A percentile compares a stretch with the other conserved stretches of the same genome.
These are phyloP conservation scores for Lactifluus rugatus DNA, from an alignment of 768 basidiomycete species.

Conservation along the genomic window DNA sequence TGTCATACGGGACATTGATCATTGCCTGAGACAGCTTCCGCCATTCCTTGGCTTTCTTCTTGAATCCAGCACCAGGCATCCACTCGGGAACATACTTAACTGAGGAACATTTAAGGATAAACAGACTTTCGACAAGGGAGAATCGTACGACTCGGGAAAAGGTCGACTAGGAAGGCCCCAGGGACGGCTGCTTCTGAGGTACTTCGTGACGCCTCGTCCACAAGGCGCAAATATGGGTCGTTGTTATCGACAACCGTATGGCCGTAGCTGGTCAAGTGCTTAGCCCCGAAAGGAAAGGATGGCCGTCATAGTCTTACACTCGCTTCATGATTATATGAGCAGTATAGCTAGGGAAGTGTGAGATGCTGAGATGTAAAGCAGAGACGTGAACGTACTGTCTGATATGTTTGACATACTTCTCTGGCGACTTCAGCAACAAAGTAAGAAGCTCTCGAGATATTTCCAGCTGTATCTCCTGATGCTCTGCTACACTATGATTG, in stretches of 20 bases:
- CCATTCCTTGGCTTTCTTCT: conserved; percentile 18
- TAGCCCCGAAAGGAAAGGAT: neutral
- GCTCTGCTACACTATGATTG: conserved; percentile 10
- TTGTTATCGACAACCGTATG: conserved; percentile 13
- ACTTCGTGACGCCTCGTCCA: conserved; percentile 10
- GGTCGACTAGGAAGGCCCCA: conserved; percentile 22
- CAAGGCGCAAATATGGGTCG: conserved; percentile 16
- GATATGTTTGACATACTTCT: conserved; percentile 12
- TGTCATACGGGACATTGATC: conserved; percentile 19
- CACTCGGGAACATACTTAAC: conserved; percentile 24
- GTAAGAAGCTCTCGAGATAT: conserved; percentile 15
- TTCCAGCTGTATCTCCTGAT: conserved; percentile 16
- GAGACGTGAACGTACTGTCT: conserved; percentile 7
- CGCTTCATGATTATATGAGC: conserved; percentile 12
- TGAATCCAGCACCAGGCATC: conserved; percentile 23
- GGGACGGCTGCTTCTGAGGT: conserved; percentile 15
- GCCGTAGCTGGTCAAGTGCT: conserved; percentile 9
- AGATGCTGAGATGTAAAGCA: neutral
- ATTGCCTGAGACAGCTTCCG: conserved; percentile 17
- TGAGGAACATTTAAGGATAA: neutral
- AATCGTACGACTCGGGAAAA: conserved; percentile 20
- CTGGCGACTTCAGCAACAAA: conserved; percentile 17
- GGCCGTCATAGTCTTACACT: neutral
- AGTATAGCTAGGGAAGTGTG: neutral
- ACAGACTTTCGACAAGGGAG: neutral